Evolutionary conservation across 345 rosid genomes (phyloP), one percentile per base, ranked within the genome.

Genomic region (Angophora floribunda): DNA sequence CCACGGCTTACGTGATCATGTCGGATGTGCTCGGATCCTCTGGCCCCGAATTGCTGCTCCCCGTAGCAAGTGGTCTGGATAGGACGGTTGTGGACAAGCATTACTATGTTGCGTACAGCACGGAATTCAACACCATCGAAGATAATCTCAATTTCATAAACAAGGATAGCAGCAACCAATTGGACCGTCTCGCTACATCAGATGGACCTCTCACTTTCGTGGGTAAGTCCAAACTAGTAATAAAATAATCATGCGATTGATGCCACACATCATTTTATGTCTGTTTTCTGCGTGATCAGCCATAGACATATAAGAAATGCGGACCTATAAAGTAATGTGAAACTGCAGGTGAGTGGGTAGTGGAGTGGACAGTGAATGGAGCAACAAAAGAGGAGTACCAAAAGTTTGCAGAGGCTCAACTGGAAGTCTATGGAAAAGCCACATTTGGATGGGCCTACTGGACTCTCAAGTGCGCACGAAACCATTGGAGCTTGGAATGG

Each of bases 311-410:
- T 3, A 61, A 12, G 70, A 61, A 61, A 61, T 61, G 32, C 1
- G 1, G 70, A 28, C 13, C 70, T 63, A 63, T 63, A 13, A 59
- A 59, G 70, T 0, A 63, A 0, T 63, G 17, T 63, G 70, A 63
- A 63, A 96, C 94, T 78, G 96, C 94, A 89, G 97, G 95, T 57
- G 96, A 95, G 90, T 93, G 97, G 96, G 95, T 91, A 52, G 95
- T 93, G 28, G 94, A 93, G 89, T 94, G 96, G 93, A 32, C 24
- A 70, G 90, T 89, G 78, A 8, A 28, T 47, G 92, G 88, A 19
- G 96, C 95, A 41, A 88, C 90, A 7, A 93, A 93, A 85, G 91
- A 90, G 85, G 95, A 94, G 16, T 92, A 85, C 86, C 93, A 91
- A 86, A 92, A 95, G 84, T 93, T 92, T 93, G 94, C 86, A 0